These are phyloP conservation scores for Sphagnum contortum DNA, from an alignment of 225 moss, liverwort and hornwort genomes.

Conservation along the genomic window DNA sequence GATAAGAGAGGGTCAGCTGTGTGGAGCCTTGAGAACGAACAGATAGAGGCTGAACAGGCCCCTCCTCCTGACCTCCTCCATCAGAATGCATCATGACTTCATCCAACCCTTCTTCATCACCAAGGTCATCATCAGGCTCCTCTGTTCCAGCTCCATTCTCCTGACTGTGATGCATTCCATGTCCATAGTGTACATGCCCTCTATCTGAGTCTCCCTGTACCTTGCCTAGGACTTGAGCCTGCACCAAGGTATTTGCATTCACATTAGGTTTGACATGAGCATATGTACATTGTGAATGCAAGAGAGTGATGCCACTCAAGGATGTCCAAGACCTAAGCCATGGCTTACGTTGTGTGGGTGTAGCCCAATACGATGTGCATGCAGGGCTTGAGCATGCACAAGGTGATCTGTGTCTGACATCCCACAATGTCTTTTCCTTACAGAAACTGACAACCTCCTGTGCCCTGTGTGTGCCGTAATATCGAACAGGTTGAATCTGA, in stretches of 20 bases:
- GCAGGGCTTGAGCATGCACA: slow-evolving; percentile 57
- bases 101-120: slow-evolving; percentile 83
- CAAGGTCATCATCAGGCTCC: slow-evolving; percentile 73
- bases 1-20: slow-evolving; percentile 87
- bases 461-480: no score
- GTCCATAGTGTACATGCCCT: slow-evolving; percentile 42
- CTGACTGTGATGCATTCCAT: slow-evolving; percentile 58
- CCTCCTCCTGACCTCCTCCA: slow-evolving; percentile 56
- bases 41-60: slow-evolving; percentile 49
- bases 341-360: slow-evolving; percentile 57
- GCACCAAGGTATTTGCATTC: slow-evolving; percentile 1
- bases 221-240: slow-evolving; percentile 37
- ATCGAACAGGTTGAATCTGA: no score
- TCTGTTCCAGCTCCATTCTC: slow-evolving; percentile 65
- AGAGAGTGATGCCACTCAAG: slow-evolving; percentile 29
- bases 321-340: slow-evolving; percentile 49
- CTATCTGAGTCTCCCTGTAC: slow-evolving; percentile 41
- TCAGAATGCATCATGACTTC: slow-evolving; percentile 95
- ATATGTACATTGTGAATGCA: slow-evolving; percentile 38
- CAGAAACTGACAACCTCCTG: no score
- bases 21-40: slow-evolving; percentile 75
- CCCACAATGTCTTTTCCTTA: slow-evolving; percentile 18
- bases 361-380: slow-evolving; percentile 50
- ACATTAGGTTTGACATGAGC: slow-evolving; percentile 19
- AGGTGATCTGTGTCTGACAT: slow-evolving; percentile 88